Conservation (phyloP, 2,329 filamentous ascomycete species). For the Trichoderma arundinaceum region DNA sequence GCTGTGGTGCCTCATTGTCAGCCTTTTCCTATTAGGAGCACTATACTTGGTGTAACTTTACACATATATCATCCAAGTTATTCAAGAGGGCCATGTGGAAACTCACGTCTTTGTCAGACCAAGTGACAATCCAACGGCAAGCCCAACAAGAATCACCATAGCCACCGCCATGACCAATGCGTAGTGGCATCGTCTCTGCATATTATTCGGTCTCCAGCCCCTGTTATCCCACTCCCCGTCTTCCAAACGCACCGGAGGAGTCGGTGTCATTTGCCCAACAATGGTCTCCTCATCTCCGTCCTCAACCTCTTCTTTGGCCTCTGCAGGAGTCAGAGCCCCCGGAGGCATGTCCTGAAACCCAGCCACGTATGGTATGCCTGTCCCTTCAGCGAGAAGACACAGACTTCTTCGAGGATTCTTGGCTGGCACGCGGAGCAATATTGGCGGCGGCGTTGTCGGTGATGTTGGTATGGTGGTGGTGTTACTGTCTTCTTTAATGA, state of each 20-base stretch:
- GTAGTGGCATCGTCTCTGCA: slow-evolving; percentile 45
- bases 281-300: slow-evolving; percentile 25
- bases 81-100: slow-evolving; percentile 3
- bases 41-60: too few species aligned
- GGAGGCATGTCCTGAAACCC: slow-evolving; percentile 25
- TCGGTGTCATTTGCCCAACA: slow-evolving; percentile 29
- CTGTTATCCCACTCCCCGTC: slow-evolving; percentile 32
- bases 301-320: slow-evolving; percentile 29
- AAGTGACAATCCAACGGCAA: slow-evolving; percentile 50
- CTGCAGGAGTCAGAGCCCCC: background rate
- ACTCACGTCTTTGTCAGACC: slow-evolving; percentile 48
- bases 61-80: too few species aligned
- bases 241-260: slow-evolving; percentile 14
- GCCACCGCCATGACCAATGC: slow-evolving; percentile 40
- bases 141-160: slow-evolving; percentile 43
- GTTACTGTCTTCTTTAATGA: slow-evolving; percentile 46
- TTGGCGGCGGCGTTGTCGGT: slow-evolving; percentile 34
- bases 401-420: slow-evolving; percentile 40
- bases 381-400: slow-evolving; percentile 10
- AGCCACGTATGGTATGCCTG: slow-evolving; percentile 28
- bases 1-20: background rate
- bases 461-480: background rate
- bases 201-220: slow-evolving; percentile 26
- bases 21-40: background rate
- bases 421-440: slow-evolving; percentile 41